Conservation (phyloP, 345 rosid species). For the Populus pruinosa region DNA sequence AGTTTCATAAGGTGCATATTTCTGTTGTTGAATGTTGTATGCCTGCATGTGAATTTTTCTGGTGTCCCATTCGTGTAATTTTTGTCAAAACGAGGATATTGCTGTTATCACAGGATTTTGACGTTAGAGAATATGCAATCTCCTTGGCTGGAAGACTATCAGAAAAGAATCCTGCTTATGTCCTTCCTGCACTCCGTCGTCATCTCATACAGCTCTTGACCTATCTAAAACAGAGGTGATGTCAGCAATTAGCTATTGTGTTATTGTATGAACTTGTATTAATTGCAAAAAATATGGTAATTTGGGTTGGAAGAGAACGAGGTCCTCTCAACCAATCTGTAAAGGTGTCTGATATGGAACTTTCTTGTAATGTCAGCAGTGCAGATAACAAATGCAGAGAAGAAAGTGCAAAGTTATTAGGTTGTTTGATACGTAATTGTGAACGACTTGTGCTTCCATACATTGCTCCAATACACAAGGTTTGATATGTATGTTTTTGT, state of each 20-base stretch:
- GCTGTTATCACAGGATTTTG: slow-evolving; percentile 68
- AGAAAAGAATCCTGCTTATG: slow-evolving; percentile 97
- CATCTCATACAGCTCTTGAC: slow-evolving; percentile 96
- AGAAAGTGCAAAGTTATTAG: slow-evolving; percentile 96
- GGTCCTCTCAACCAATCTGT: not conserved
- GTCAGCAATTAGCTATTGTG: not conserved
- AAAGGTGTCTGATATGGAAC: slow-evolving; percentile 29
- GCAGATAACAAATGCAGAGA: slow-evolving; percentile 96
- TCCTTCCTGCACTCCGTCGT: slow-evolving; percentile 99
- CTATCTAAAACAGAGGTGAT: slow-evolving; percentile 89
- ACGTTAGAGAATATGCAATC: slow-evolving; percentile 90
- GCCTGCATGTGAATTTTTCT: not conserved
- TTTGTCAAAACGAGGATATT: slow-evolving; percentile 15
- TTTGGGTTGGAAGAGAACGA: not conserved
- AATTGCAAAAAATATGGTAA: not conserved
- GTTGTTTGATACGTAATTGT: slow-evolving; percentile 95
- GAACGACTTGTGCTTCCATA: slow-evolving; percentile 88
- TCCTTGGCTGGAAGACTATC: slow-evolving; percentile 94
- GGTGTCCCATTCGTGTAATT: not conserved
- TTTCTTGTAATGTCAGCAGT: slow-evolving; percentile 64
- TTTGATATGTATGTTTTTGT: slow-evolving; percentile 30
- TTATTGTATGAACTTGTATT: not conserved
- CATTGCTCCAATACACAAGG: slow-evolving; percentile 96
- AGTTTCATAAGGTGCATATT: not conserved
- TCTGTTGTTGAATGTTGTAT: not conserved